Evolutionary conservation across 345 rosid species (phyloP).

Genomic region (Bruguiera gymnorhiza): DNA sequence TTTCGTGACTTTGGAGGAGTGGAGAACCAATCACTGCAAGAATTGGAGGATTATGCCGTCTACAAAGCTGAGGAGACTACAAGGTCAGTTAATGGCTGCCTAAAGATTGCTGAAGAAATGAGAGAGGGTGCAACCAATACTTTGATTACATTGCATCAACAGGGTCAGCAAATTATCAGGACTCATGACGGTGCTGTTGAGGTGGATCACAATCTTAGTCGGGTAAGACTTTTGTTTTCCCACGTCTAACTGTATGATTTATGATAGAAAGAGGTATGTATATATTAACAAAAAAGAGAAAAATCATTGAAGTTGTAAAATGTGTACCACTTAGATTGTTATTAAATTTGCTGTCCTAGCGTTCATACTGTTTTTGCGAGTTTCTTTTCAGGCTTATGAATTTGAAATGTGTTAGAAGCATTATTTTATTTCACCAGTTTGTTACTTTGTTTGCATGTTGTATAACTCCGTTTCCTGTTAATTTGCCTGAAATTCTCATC

Average conservation of each 20-base stretch:
- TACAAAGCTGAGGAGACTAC: conserved; percentile 97
- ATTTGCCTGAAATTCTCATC: no score
- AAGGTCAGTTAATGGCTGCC: conserved; percentile 64
- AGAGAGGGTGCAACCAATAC: conserved; percentile 80
- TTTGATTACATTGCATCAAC: conserved; percentile 72
- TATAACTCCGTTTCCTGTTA: no score
- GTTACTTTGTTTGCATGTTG: neutral
- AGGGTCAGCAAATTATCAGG: conserved; percentile 85
- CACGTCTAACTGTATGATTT: neutral
- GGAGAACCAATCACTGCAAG: conserved; percentile 85
- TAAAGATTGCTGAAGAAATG: conserved; percentile 89
- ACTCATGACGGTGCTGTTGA: conserved; percentile 65
- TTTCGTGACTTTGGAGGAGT: conserved; percentile 80
- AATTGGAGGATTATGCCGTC: conserved; percentile 73
- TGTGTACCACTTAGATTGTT: neutral
- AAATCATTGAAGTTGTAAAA: neutral
- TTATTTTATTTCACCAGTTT: conserved; percentile 1
- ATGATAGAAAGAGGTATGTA: neutral
- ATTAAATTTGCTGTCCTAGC: neutral
- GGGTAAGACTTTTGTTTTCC: conserved; percentile 50
- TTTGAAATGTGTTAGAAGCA: neutral
- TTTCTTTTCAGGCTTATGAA: neutral
- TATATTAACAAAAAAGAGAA: neutral
- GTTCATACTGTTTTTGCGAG: neutral
- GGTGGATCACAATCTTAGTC: conserved; percentile 83